These are phyloP conservation scores for Pouteria campechiana DNA, from an alignment of 179 eudicot genomes.

Conservation along the genomic window DNA sequence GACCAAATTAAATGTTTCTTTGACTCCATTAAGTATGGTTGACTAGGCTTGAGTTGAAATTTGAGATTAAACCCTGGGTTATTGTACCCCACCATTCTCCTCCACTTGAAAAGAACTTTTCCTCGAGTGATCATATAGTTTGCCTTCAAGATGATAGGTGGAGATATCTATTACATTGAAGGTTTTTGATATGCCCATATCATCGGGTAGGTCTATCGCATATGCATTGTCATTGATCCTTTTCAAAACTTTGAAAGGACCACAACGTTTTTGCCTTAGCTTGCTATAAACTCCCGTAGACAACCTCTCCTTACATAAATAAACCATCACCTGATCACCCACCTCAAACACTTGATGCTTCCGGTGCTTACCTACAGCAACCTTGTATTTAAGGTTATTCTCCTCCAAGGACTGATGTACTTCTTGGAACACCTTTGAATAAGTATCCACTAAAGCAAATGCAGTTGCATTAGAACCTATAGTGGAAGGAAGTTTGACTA, in stretches of 20 bases:
- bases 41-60: no score
- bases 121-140: neutral
- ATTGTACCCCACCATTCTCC: no score
- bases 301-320: neutral
- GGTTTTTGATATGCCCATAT: neutral
- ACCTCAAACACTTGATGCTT: neutral
- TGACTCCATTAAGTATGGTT: no score
- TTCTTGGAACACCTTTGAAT: no score
- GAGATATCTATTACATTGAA: neutral
- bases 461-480: neutral
- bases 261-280: neutral
- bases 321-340: neutral
- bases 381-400: neutral
- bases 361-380: neutral
- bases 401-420: neutral
- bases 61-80: no score
- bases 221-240: constrained; percentile 1
- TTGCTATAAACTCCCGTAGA: neutral
- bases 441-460: neutral
- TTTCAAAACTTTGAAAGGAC: neutral
- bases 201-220: neutral
- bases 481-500: neutral
- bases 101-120: neutral
- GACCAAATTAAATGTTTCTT: no score
- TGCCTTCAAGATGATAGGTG: neutral